Base-by-base conservation (phyloP, 1,284 basidiomycete genomes). In the Boletus semigastroideus region DNA sequence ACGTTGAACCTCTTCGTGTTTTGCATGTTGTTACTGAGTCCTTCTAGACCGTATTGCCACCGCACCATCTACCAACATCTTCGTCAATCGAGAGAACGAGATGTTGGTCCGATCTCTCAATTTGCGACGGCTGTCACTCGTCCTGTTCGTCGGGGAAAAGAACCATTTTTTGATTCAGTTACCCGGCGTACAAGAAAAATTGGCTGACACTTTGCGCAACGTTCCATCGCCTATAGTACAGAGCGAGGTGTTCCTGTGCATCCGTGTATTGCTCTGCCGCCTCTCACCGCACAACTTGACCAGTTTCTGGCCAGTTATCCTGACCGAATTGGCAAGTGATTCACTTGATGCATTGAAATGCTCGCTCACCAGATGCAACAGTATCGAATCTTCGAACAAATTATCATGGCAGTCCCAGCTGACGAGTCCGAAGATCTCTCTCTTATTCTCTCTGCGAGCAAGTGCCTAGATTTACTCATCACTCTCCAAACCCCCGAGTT, bases 401-500 rank as follows among this genome's bases (percentile, higher is more conserved):
- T 79, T 17, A 77, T 86, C 59, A 66, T 74, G 51, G 78, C 77
- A 64, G 62, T 91, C 62, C 79, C 89, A 62, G 63, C 80, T 0
- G 90, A 95, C 66, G 86, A 85, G 1, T 89, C 90, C 0, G 94
- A 98, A 63, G 85, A 90, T 48, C 75, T 98, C 17, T 81, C 84
- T 17, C 76, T 96, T 12, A 76, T 98, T 38, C 77, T 98, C 20
- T 86, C 94, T 3, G 93, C 93, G 5, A 89, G 92, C 74, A 99
- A 99, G 72, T 90, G 97, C 65, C 74, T 99, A 25, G 97, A 99
- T 70, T 76, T 98, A 14, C 74, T 99, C 16, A 78, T 99, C 11
- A 87, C 92, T 3, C 73, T 99, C 36, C 95, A 98, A 69, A 96
- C 93, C 0, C 92, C 95, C 62, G 97, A 99, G 66, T 99, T 99